Evolutionary conservation across 1,139 yeast species (phyloP), one percentile per base, ranked within the genome.

Genomic region (Nadsonia commutata): DNA sequence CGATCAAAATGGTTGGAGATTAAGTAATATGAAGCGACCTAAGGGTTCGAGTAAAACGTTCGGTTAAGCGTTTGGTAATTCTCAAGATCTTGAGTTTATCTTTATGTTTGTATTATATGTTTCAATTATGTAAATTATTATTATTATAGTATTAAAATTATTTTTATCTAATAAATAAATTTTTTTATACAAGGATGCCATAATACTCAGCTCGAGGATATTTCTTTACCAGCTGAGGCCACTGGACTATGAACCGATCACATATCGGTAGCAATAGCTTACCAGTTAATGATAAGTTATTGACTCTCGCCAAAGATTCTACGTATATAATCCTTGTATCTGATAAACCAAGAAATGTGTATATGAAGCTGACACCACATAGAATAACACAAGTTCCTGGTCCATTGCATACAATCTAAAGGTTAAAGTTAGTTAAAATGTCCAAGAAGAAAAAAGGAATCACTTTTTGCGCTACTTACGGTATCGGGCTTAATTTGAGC

Each of bases 301-400:
- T 67, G 3, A 88, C 96, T 40, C 99, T 66, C 0, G 98, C 98
- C 42, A 90, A 67, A 40, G 94, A 81, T 61, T 90, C 99, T 20
- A 90, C 67, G 55, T 88, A 90, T 1, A 90, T 62, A 23, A 90
- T 78, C 45, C 74, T 68, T 0, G 86, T 75, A 11, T 58, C 53
- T 31, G 71, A 59, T 4, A 74, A 38, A 0, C 85, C 81, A 3
- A 76, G 50, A 46, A 70, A 55, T 40, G 77, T 73, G 48, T 79
- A 64, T 3, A 71, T 51, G 44, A 80, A 70, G 16, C 80, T 56
- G 1, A 80, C 70, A 45, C 78, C 73, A 46, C 90, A 82, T 21
- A 84, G 60, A 1, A 94, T 80, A 2, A 88, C 85, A 45, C 88
- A 70, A 0, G 96, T 85, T 1, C 96, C 99, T 0, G 99, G 99